A percentile compares a stretch with the other conserved stretches of the same genome.
Evolutionary conservation across 2,329 filamentous ascomycete genomes (phyloP).

Genomic region (Aspergillus fumigatus): DNA sequence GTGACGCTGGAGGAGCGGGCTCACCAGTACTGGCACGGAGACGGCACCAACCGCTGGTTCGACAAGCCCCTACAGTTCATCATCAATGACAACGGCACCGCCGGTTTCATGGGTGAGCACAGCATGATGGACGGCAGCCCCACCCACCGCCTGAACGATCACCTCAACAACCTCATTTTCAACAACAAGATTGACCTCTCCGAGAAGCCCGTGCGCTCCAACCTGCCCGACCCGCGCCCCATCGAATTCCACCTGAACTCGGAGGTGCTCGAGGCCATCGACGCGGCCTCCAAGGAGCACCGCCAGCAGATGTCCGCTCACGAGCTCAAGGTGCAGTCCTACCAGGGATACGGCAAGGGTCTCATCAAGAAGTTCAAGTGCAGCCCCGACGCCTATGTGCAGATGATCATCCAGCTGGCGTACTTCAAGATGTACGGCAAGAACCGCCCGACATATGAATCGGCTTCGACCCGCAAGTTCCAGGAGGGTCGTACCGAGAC

Average conservation of each 20-base stretch:
- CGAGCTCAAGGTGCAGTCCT: constrained; percentile 88
- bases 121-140: constrained; percentile 99
- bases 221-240: constrained; percentile 73
- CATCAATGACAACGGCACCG: constrained; percentile 94
- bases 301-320: constrained; percentile 75
- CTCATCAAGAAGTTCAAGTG: constrained; percentile 99
- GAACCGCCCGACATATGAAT: constrained; percentile 97
- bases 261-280: constrained; percentile 71
- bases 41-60: constrained; percentile 92
- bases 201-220: constrained; percentile 69
- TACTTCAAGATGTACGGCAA: constrained; percentile 99
- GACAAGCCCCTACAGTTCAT: constrained; percentile 99
- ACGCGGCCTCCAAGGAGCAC: constrained; percentile 75
- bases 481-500: constrained; percentile 96
- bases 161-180: constrained; percentile 85
- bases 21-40: constrained; percentile 96
- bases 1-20: constrained; percentile 94
- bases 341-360: constrained; percentile 96
- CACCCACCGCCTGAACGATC: constrained; percentile 93
- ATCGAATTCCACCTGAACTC: constrained; percentile 75
- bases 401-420: constrained; percentile 97
- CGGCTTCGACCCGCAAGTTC: constrained; percentile 89
- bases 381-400: constrained; percentile 94
- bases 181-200: constrained; percentile 91
- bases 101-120: constrained; percentile 97